These are phyloP conservation scores for Trichodelitschia bisporula DNA, from an alignment of 495 filamentous ascomycete species.

Conservation along the genomic window DNA sequence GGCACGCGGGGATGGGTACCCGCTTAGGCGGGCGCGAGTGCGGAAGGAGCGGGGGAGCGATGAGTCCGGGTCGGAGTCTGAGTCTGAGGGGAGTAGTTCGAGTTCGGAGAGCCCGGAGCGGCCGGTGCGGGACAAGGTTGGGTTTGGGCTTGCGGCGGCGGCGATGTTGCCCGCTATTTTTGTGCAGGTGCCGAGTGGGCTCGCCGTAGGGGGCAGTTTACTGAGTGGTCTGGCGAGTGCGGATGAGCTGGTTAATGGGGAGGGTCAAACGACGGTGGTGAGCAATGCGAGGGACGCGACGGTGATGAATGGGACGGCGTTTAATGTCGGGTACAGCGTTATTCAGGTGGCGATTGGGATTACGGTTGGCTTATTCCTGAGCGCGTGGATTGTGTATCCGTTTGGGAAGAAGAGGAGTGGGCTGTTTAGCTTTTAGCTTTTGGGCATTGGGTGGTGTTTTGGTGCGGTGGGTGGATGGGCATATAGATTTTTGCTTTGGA, in stretches of 20 bases:
- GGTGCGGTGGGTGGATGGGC: no score
- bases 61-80: not conserved
- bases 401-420: slow-evolving; percentile 77
- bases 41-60: no score
- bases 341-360: slow-evolving; percentile 86
- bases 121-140: slow-evolving; percentile 17
- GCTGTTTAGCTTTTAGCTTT: slow-evolving; percentile 74
- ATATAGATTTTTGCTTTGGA: no score
- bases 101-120: slow-evolving; percentile 1
- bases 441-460: no score
- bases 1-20: no score
- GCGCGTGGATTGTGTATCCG: slow-evolving; percentile 71
- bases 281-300: slow-evolving; percentile 13
- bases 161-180: slow-evolving; percentile 85
- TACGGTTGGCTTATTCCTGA: slow-evolving; percentile 72
- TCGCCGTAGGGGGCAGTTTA: slow-evolving; percentile 63
- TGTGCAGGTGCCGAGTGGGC: slow-evolving; percentile 75
- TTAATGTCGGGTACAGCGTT: slow-evolving; percentile 69
- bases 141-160: slow-evolving; percentile 62
- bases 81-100: not conserved
- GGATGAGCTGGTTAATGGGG: slow-evolving; percentile 38
- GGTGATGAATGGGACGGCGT: slow-evolving; percentile 38
- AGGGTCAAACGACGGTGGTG: slow-evolving; percentile 18
- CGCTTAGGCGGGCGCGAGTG: no score
- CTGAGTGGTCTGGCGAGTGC: slow-evolving; percentile 68